Evolutionary conservation across 2,329 filamentous ascomycete genomes (phyloP).

Genomic region (Hymenoscyphus occultus): DNA sequence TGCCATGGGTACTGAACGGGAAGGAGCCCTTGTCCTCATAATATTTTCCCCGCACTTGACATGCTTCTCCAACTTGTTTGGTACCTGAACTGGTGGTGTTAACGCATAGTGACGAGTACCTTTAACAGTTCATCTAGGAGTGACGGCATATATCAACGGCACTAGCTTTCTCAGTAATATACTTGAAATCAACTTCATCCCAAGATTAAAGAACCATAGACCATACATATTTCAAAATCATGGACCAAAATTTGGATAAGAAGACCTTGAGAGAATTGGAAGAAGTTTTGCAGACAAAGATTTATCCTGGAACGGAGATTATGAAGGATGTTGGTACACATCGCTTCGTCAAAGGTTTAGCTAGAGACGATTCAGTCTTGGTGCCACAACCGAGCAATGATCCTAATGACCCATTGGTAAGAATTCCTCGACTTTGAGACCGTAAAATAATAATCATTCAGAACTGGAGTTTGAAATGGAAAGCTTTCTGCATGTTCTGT

Average conservation of each 20-base stretch:
- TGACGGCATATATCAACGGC: too few species aligned
- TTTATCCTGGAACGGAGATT: conserved; percentile 38
- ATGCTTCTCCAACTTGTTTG: too few species aligned
- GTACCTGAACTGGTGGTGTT: too few species aligned
- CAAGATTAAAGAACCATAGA: background rate
- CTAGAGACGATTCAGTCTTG: conserved; percentile 43
- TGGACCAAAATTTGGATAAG: conserved; percentile 31
- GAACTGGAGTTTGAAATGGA: conserved; percentile 48
- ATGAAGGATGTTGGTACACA: conserved; percentile 55
- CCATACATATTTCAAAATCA: conserved; percentile 4
- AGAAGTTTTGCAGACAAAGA: conserved; percentile 33
- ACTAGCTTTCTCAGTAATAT: too few species aligned
- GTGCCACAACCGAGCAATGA: conserved; percentile 47
- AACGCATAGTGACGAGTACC: too few species aligned
- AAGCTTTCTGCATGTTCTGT: conserved; percentile 38
- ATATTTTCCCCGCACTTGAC: too few species aligned
- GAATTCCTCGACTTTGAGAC: background rate
- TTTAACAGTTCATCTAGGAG: too few species aligned
- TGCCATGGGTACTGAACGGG: too few species aligned
- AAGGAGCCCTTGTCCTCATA: too few species aligned
- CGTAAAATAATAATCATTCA: conserved; percentile 10
- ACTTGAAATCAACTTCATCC: too few species aligned
- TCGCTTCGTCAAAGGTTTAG: conserved; percentile 58
- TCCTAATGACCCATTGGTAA: conserved; percentile 46
- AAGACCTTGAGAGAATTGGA: conserved; percentile 31